A percentile compares a stretch with the other conserved stretches of the same genome.
Conservation (phyloP, 2,329 filamentous ascomycete species). For the Nemania serpens region DNA sequence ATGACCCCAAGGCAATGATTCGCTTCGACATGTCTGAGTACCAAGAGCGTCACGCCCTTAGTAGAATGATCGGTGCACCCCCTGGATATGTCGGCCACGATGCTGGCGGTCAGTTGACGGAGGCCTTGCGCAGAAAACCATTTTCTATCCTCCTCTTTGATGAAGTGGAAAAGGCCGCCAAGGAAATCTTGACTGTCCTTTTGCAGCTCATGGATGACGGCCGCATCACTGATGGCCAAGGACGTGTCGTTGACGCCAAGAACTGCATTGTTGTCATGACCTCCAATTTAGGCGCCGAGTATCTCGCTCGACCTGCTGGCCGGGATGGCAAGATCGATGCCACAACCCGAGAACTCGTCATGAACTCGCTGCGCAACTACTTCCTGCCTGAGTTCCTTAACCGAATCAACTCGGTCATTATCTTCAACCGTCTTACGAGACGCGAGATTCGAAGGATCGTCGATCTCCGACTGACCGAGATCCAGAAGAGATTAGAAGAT, state of each 20-base stretch:
- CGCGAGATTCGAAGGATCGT: slow-evolving; percentile 94
- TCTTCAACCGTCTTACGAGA: slow-evolving; percentile 95
- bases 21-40: slow-evolving; percentile 99
- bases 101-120: slow-evolving; percentile 91
- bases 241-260: slow-evolving; percentile 88
- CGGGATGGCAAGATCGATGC: slow-evolving; percentile 85
- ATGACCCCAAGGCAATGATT: slow-evolving; percentile 97
- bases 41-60: slow-evolving; percentile 93
- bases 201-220: slow-evolving; percentile 99
- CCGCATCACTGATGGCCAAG: slow-evolving; percentile 97
- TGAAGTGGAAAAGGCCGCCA: slow-evolving; percentile 97
- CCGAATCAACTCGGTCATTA: slow-evolving; percentile 93
- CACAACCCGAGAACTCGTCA: slow-evolving; percentile 85
- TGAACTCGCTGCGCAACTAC: slow-evolving; percentile 88
- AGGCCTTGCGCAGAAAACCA: slow-evolving; percentile 88
- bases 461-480: slow-evolving; percentile 83
- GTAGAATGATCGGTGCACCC: slow-evolving; percentile 96
- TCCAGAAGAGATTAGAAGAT: slow-evolving; percentile 84
- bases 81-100: slow-evolving; percentile 98
- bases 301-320: slow-evolving; percentile 77
- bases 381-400: slow-evolving; percentile 99
- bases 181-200: slow-evolving; percentile 94
- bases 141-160: slow-evolving; percentile 99
- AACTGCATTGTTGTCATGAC: slow-evolving; percentile 99
- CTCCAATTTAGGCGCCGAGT: slow-evolving; percentile 94